Base-by-base conservation (phyloP, 352 stramenopile species). In the Blastocystis sp. region DNA sequence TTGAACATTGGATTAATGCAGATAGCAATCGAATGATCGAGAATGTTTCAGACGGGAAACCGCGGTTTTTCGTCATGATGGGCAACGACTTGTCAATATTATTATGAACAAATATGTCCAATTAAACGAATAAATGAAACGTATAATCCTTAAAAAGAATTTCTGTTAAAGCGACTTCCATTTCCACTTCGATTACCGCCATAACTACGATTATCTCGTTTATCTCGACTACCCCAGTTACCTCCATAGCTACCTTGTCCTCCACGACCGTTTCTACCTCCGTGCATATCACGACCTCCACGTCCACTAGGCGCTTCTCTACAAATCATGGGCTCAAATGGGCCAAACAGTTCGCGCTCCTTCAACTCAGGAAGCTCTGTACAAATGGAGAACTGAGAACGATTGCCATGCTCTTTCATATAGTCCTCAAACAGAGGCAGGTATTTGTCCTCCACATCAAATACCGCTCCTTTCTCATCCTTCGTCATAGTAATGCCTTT, bases 401-500 rank as follows among this genome's bases (percentile, higher is more conserved):
- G 80, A n/a, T 81, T 73, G 1, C n/a, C 60, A 48, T 84, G 53
- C 15, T 90, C 22, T 35, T 95, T 93, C 69, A 96, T 95, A 33
- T 94, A 91, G 48, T 94, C 90, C 57, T 95, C 91, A 1, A 97
- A 64, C 9, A 91, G 30, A 35, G 93, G 90, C 44, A 96, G 89
- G 27, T 90, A 93, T 19, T 92, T 90, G 19, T 93, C 90, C 0
- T 94, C 93, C 42, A 97, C 90, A 78, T 98, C 95, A 87, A 98
- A 97, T 87, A 95, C 95, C 30, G 94, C 95, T 30, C 93, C 93
- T 92, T 94, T 94, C 19, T 91, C 91, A 90, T 97, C 95, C 44
- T 93, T 94, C 13, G 93, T 95, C 40, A 98, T 90, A 70, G 94
- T 95, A 91, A 97, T 92, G 90, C 95, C 94, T 90, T 95, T 95